phyloP scores from a whole-genome alignment of 176 grass and related monocot species.

The Ensete glaucum region DNA sequence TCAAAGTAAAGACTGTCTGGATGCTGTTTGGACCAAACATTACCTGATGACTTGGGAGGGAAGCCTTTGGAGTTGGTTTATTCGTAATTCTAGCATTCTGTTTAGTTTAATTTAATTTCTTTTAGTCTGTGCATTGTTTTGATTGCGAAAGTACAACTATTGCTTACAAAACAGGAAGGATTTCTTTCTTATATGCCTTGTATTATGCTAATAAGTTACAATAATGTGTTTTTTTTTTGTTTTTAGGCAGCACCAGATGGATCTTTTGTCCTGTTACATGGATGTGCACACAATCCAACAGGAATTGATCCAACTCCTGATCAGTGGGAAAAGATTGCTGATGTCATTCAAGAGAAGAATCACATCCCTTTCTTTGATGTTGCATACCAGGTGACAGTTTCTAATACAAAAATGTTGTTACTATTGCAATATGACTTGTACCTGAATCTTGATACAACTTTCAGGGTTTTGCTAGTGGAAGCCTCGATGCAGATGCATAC shows the following conservation, averaged over 20 bases:
- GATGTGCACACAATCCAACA: constrained; percentile 94
- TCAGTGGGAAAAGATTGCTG: constrained; percentile 72
- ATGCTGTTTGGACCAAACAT: too few relatives aligned
- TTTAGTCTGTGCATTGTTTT: neutral
- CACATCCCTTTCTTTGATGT: constrained; percentile 97
- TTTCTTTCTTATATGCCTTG: neutral
- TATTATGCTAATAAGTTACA: neutral
- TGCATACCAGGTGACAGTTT: constrained; percentile 68
- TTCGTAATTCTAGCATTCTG: too few relatives aligned
- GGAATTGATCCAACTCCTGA: constrained; percentile 91
- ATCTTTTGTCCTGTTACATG: constrained; percentile 91
- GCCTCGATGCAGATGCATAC: constrained; percentile 88
- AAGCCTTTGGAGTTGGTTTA: too few relatives aligned
- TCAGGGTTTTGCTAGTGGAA: constrained; percentile 96
- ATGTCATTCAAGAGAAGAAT: constrained; percentile 83
- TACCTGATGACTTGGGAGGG: too few relatives aligned
- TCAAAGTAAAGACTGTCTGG: too few relatives aligned
- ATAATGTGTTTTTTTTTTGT: neutral
- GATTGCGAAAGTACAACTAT: too few relatives aligned
- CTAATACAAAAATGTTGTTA: neutral
- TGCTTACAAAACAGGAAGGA: neutral
- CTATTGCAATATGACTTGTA: neutral
- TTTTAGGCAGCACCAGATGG: constrained; percentile 88
- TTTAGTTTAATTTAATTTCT: too few relatives aligned
- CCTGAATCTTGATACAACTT: constrained; percentile 25